Conservation (phyloP, 78 protist species). For the Trichosphaerium sp. region DNA sequence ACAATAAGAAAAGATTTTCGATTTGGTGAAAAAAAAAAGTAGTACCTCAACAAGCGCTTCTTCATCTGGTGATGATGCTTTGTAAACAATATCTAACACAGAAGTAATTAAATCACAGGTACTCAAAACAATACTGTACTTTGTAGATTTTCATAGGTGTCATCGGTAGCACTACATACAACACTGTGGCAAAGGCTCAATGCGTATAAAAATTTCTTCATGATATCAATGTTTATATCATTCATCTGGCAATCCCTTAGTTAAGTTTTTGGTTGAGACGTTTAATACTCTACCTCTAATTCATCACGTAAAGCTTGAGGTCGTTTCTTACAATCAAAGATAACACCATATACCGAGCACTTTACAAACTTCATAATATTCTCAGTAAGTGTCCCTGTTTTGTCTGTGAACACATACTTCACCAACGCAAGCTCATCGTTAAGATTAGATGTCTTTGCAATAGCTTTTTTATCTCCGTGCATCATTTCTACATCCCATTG, state of each 20-base stretch:
- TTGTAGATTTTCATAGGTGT: conserved; percentile 5
- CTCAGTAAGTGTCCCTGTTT: conserved; percentile 89
- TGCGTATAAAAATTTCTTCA: conserved; percentile 32
- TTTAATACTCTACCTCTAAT: background rate
- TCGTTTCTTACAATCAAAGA: conserved; percentile 8
- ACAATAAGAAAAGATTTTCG: no score
- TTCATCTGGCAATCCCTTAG: no score
- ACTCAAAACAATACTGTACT: background rate
- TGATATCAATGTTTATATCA: no score
- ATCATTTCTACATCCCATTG: conserved; percentile 63
- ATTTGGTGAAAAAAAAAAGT: no score
- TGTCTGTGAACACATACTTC: conserved; percentile 56
- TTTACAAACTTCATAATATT: conserved; percentile 54
- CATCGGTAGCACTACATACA: conserved; percentile 50
- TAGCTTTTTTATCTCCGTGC: conserved; percentile 38
- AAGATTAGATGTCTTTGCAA: conserved; percentile 63
- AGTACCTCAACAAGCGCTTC: conserved; percentile 64
- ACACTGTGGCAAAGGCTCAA: conserved; percentile 70
- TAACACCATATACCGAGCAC: conserved; percentile 27
- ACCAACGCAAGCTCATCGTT: conserved; percentile 77
- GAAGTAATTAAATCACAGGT: background rate
- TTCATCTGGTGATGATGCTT: conserved; percentile 89
- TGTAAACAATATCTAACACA: conserved; percentile 16
- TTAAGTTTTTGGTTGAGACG: no score
- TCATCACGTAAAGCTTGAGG: background rate